Conservation (phyloP, 495 filamentous ascomycete species). For the Penicillium goetzii region DNA sequence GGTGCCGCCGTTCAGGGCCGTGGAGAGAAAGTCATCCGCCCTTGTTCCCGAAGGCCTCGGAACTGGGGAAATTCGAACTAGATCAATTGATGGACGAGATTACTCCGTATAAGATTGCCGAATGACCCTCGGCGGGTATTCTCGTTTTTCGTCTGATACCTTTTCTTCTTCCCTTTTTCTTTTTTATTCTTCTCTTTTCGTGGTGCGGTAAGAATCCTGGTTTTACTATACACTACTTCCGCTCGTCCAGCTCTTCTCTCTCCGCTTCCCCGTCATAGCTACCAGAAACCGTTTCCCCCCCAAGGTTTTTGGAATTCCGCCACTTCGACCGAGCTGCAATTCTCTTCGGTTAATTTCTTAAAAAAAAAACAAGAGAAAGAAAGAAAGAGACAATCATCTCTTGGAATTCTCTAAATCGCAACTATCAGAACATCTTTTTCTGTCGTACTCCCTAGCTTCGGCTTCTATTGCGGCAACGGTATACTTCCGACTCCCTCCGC, state of each 20-base stretch:
- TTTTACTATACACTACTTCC: slow-evolving; percentile 33
- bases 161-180: slow-evolving; percentile 10
- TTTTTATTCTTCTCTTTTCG: background rate
- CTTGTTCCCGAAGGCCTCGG: slow-evolving; percentile 41
- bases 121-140: slow-evolving; percentile 19
- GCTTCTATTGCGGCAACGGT: slow-evolving; percentile 28
- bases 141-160: background rate
- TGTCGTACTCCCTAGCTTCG: slow-evolving; percentile 8
- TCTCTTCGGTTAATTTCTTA: slow-evolving; percentile 15
- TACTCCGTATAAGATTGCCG: slow-evolving; percentile 17
- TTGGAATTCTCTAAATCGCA: background rate
- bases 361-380: background rate
- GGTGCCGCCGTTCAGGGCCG: slow-evolving; percentile 16
- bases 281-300: slow-evolving; percentile 17
- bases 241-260: slow-evolving; percentile 45
- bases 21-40: slow-evolving; percentile 27
- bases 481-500: slow-evolving; percentile 35
- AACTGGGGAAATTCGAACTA: slow-evolving; percentile 18
- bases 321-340: slow-evolving; percentile 31
- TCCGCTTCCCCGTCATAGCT: slow-evolving; percentile 49
- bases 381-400: background rate
- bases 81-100: slow-evolving; percentile 14
- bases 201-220: slow-evolving; percentile 9
- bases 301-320: slow-evolving; percentile 37
- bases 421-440: slow-evolving; percentile 3